Base-by-base conservation (phyloP, 2,329 filamentous ascomycete species). In the Diaporthe destruens region DNA sequence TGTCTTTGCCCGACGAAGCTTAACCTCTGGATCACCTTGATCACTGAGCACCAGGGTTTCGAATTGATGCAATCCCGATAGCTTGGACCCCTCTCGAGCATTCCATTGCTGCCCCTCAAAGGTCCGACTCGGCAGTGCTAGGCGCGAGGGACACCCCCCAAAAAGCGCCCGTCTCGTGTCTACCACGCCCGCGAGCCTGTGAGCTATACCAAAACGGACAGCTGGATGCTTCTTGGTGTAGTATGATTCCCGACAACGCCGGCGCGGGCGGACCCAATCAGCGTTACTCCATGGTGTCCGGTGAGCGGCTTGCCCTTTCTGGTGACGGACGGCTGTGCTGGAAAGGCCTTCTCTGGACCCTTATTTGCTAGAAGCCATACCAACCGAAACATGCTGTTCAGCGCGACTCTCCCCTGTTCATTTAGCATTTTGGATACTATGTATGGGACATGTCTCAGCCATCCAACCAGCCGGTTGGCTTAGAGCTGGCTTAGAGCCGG, bases 391-490 rank as follows among this genome's bases (percentile, higher is more conserved):
- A 49, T n/a, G 9, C 32, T 54, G 34, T 61, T 25, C 47, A 61
- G 29, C 55, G 34, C 42, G 44, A 59, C 54, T 59, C 42, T 59
- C 25, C 66, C 66, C 36, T 47, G 23, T 23, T 18, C 63, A 34
- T 42, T 25, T 29, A 32, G 25, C 25, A 63, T 25, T n/a, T 47
- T 47, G 18, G 32, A 25, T 18, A n/a, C n/a, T n/a, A n/a, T n/a
- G n/a, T n/a, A 25, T 53, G 61, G 47, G 44, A 53, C 61, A 66
- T 53, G 61, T 66, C 61, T 66, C 61, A 66, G 61, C 61, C 47
- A 53, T 53, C 47, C 47, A 66, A 66, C 61, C 61, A 66, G 61
- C 61, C 47, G n/a, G 61, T 20, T 66, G 61, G 61, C 61, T 20
- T 47, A 20, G 47, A 47, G 44, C 44, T n/a, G 44, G 44, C 44